Base-by-base conservation (phyloP, 306 rosid genomes). In the Senna siamea region DNA sequence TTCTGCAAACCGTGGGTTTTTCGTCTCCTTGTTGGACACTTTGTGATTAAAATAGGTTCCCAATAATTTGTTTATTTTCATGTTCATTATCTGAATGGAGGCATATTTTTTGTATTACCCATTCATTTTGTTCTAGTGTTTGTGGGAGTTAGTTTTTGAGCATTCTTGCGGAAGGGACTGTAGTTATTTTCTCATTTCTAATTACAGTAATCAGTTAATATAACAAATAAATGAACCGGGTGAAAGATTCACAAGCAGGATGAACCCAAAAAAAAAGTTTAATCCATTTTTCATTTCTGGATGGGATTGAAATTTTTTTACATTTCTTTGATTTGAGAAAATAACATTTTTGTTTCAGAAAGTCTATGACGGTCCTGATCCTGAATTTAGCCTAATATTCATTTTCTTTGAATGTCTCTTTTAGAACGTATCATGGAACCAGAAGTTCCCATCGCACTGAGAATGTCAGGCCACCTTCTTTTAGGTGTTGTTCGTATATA, bases 401-500 rank as follows among this genome's bases (percentile, higher is more conserved):
- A 9, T 41, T 78, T 68, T 41, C 13, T 4, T 58, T 17, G 19
- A 51, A 56, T 76, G 62, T 63, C 20, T 78, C 34, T 77, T 69
- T 57, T 48, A 92, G 98, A 85, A 22, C 91, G 85, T 12, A 91
- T 89, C 59, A 89, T 94, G 95, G 94, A 82, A 80, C 97, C 97
- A 0, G 97, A 89, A 50, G 99, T 88, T 59, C 97, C 97, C 1
- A 87, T 94, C 7, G 99, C 99, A 1, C 73, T 92, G 61, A 80
- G 97, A 72, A 84, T 92, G 90, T 88, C 99, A 14, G 88, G 96
- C 65, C 89, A 85, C 76, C 99, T 94, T 75, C 84, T 94, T 6
- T 44, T 92, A 17, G 97, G 99, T 1, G 87, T 94, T 44, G 99
- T 87, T 35, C 86, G 97, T 61, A 92, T 94, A 82, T 94, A 94